Percentiles rank a stretch among this genome's conserved stretches.
These are phyloP conservation scores for Gossypium rotundifolium DNA, from an alignment of 345 rosid genomes.

Conservation along the genomic window DNA sequence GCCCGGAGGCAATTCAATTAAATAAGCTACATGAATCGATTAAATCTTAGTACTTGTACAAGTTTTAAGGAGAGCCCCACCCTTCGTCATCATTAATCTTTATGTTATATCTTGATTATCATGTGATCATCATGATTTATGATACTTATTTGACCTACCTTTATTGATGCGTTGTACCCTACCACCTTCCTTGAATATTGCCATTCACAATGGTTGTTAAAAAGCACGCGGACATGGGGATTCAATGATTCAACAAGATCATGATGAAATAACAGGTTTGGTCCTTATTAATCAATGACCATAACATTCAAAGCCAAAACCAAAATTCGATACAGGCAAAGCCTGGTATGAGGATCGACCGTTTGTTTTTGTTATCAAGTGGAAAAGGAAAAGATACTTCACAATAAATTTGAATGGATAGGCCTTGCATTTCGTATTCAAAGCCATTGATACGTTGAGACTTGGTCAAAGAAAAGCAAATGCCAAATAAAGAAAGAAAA, in stretches of 20 bases:
- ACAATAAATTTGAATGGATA: constrained; percentile 8
- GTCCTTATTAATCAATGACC: background rate
- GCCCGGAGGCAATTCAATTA: background rate
- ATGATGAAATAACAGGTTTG: too few species aligned
- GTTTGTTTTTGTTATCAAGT: background rate
- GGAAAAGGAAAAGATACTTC: background rate
- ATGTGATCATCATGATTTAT: background rate
- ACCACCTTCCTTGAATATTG: background rate
- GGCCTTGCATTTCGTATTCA: constrained; percentile 14
- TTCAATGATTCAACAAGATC: background rate
- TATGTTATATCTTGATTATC: background rate
- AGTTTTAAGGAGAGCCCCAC: background rate
- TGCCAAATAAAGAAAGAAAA: background rate
- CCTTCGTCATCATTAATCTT: background rate
- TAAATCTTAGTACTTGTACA: background rate
- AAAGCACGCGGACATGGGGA: background rate
- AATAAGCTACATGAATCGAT: too few species aligned
- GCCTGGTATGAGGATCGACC: background rate
- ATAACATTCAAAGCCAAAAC: background rate
- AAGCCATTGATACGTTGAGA: constrained; percentile 1
- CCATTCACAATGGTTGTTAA: background rate
- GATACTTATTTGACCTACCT: background rate
- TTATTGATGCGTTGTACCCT: background rate
- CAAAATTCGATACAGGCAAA: background rate
- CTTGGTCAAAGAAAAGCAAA: constrained; percentile 15